Evolutionary conservation across 495 filamentous ascomycete genomes (phyloP).

Genomic region (Aspergillus carlsbadensis): DNA sequence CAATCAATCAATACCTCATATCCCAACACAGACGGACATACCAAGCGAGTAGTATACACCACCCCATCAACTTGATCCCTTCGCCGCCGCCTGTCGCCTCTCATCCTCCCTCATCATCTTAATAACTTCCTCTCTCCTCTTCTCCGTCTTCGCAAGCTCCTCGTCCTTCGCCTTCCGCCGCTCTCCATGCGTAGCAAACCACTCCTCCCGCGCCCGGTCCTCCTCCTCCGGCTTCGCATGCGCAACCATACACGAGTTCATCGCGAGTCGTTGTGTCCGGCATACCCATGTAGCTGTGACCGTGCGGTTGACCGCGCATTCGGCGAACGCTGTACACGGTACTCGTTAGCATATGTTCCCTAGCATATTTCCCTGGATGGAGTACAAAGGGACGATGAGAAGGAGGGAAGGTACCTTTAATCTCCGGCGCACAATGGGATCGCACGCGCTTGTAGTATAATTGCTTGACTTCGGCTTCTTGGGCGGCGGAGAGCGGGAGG

Average conservation of each 20-base stretch:
- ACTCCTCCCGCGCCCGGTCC: slow-evolving; percentile 88
- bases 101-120: slow-evolving; percentile 58
- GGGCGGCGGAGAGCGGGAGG: slow-evolving; percentile 84
- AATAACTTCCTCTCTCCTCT: slow-evolving; percentile 46
- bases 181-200: slow-evolving; percentile 75
- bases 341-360: background rate
- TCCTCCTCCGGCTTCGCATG: slow-evolving; percentile 82
- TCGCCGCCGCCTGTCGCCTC: slow-evolving; percentile 21
- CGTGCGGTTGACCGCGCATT: slow-evolving; percentile 83
- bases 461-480: slow-evolving; percentile 88
- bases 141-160: slow-evolving; percentile 49
- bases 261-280: slow-evolving; percentile 69
- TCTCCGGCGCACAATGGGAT: slow-evolving; percentile 74
- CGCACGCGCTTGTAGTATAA: slow-evolving; percentile 88
- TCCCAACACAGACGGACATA: too few species aligned
- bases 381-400: background rate
- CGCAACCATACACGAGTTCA: slow-evolving; percentile 90
- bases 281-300: slow-evolving; percentile 83
- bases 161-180: slow-evolving; percentile 61
- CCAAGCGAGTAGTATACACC: too few species aligned
- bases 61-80: background rate
- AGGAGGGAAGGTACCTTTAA: slow-evolving; percentile 62
- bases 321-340: slow-evolving; percentile 68
- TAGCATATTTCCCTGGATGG: background rate
- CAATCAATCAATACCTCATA: background rate